Conservation (phyloP, 768 basidiomycete species). For the Scleroderma bovista region DNA sequence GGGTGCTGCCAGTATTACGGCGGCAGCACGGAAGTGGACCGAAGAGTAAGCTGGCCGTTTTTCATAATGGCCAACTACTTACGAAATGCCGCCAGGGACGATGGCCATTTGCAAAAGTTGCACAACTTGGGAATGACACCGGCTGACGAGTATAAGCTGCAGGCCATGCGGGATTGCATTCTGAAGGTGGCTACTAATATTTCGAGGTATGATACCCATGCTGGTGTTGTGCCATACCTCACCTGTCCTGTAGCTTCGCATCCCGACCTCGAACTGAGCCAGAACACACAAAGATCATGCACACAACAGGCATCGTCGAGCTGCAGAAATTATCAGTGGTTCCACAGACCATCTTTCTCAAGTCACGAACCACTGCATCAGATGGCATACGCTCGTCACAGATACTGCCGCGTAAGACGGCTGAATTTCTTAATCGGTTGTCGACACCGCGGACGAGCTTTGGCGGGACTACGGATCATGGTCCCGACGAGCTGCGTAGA, state of each 20-base stretch:
- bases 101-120: constrained; percentile 65
- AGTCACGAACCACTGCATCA: constrained; percentile 35
- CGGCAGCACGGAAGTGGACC: constrained; percentile 45
- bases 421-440: constrained; percentile 38
- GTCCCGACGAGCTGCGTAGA: constrained; percentile 69
- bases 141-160: constrained; percentile 77
- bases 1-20: constrained; percentile 30
- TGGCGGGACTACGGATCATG: constrained; percentile 43
- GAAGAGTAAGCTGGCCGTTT: constrained; percentile 68
- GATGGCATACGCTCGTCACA: constrained; percentile 40
- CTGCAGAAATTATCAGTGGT: constrained; percentile 86
- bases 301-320: constrained; percentile 62
- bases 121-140: constrained; percentile 84
- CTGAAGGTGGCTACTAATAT: constrained; percentile 76
- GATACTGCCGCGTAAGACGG: constrained; percentile 35
- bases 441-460: constrained; percentile 48
- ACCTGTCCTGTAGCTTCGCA: constrained; percentile 46
- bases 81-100: constrained; percentile 44
- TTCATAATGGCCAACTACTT: background rate
- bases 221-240: constrained; percentile 1
- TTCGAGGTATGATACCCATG: constrained; percentile 49
- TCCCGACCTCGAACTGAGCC: constrained; percentile 58
- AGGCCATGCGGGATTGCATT: constrained; percentile 86
- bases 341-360: constrained; percentile 88
- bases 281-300: constrained; percentile 59